These are phyloP conservation scores for Jacaranda mimosifolia DNA, from an alignment of 257 asterid species.

Conservation along the genomic window DNA sequence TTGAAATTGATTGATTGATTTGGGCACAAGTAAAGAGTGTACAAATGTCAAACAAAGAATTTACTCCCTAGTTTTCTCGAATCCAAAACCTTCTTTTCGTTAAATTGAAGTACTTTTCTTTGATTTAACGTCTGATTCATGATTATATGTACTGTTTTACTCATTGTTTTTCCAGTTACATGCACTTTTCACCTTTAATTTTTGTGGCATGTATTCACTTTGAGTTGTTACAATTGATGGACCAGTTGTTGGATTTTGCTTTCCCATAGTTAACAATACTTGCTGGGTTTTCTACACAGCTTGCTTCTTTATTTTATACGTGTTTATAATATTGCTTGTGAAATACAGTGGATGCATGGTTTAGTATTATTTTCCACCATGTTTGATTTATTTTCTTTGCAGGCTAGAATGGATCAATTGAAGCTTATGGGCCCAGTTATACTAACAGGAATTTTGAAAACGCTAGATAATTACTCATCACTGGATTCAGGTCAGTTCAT, in stretches of 20 bases:
- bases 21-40: neutral
- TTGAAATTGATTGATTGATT: slow-evolving; percentile 9
- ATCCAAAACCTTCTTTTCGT: neutral
- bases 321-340: slow-evolving; percentile 22
- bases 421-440: slow-evolving; percentile 95
- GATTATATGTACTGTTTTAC: slow-evolving; percentile 4
- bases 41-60: neutral
- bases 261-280: slow-evolving; percentile 18
- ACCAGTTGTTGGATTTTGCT: slow-evolving; percentile 18
- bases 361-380: slow-evolving; percentile 22
- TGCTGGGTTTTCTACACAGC: slow-evolving; percentile 27
- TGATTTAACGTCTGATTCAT: neutral
- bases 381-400: slow-evolving; percentile 37
- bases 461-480: slow-evolving; percentile 74
- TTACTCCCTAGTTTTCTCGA: neutral
- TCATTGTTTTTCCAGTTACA: neutral
- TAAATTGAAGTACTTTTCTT: neutral
- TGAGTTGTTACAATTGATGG: slow-evolving; percentile 18
- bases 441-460: slow-evolving; percentile 77
- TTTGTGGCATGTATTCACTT: neutral
- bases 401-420: slow-evolving; percentile 89
- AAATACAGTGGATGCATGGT: slow-evolving; percentile 20
- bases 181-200: slow-evolving; percentile 1
- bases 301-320: slow-evolving; percentile 1
- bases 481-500: slow-evolving; percentile 68